Percentiles rank a stretch among this genome's conserved stretches.
Evolutionary conservation across 208 protist species (phyloP).

Genomic region (Angomonas desouzai): DNA sequence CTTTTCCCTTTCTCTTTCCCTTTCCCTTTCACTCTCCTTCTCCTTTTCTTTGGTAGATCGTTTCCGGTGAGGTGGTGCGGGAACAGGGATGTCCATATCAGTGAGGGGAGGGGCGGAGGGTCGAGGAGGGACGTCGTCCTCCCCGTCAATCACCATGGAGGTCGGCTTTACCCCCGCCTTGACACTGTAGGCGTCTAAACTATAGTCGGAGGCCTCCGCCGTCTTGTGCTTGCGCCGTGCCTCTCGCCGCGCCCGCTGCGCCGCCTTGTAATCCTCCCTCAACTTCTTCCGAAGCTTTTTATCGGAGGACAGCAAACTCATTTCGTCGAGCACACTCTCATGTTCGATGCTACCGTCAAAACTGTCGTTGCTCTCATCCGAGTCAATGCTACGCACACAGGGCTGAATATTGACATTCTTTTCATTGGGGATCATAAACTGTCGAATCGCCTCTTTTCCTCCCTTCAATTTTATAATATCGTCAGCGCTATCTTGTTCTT

Average conservation of each 20-base stretch:
- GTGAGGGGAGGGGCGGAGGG: too few species aligned
- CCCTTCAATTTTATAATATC: neutral
- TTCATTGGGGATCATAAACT: conserved; percentile 5
- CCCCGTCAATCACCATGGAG: too few species aligned
- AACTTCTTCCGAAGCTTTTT: neutral
- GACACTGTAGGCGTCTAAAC: neutral
- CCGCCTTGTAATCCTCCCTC: neutral
- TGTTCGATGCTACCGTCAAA: neutral
- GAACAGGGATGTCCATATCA: too few species aligned
- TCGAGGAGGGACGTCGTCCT: too few species aligned
- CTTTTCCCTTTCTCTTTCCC: neutral
- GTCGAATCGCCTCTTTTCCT: neutral
- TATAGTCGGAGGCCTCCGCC: neutral
- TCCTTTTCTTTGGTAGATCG: too few species aligned
- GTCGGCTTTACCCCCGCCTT: too few species aligned
- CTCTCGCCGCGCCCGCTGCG: neutral
- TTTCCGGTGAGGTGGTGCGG: too few species aligned
- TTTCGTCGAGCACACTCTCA: neutral
- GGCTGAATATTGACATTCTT: neutral
- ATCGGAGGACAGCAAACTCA: neutral
- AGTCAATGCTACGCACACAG: neutral
- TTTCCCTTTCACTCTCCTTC: neutral
- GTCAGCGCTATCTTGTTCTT: too few species aligned
- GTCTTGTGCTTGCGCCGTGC: neutral
- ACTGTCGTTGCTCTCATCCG: neutral